Evolutionary conservation across 106 monocot genomes (phyloP).

Genomic region (Iris macrosiphon): DNA sequence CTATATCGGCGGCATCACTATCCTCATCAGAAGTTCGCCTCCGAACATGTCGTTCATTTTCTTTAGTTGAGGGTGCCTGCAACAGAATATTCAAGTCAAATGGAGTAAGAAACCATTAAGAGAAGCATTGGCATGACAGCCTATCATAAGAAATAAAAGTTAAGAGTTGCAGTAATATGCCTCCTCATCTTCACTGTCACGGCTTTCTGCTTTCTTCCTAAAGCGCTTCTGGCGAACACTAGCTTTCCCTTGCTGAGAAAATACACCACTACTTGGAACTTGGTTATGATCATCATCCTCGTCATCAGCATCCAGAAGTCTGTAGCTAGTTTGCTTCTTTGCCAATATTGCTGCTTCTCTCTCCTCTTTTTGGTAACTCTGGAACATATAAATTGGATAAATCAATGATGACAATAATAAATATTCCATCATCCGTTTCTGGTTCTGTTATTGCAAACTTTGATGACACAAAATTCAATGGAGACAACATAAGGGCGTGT

Average conservation of each 20-base stretch:
- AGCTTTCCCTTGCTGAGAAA: conserved; percentile 20
- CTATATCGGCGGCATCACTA: background rate
- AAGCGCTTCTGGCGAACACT: conserved; percentile 33
- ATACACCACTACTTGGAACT: background rate
- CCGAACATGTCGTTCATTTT: conserved; percentile 3
- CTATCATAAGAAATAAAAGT: conserved; percentile 20
- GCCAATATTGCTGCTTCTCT: conserved; percentile 53
- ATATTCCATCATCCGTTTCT: too few species aligned
- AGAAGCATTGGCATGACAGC: background rate
- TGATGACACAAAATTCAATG: too few species aligned
- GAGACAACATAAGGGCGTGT: too few species aligned
- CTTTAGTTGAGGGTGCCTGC: background rate
- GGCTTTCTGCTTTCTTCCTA: conserved; percentile 41
- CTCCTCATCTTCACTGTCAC: conserved; percentile 53
- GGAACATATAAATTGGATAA: conserved; percentile 7
- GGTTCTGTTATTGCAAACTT: too few species aligned
- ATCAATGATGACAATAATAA: too few species aligned
- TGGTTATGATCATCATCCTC: conserved; percentile 25
- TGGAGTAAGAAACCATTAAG: too few species aligned
- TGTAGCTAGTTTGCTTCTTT: conserved; percentile 64
- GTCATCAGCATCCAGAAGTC: conserved; percentile 59
- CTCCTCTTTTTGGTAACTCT: conserved; percentile 61
- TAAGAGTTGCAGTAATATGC: conserved; percentile 4
- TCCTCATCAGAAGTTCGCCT: background rate
- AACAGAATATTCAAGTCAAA: conserved; percentile 1